Base-by-base conservation (phyloP, 1,284 basidiomycete genomes). In the Naganishia cerealis region DNA sequence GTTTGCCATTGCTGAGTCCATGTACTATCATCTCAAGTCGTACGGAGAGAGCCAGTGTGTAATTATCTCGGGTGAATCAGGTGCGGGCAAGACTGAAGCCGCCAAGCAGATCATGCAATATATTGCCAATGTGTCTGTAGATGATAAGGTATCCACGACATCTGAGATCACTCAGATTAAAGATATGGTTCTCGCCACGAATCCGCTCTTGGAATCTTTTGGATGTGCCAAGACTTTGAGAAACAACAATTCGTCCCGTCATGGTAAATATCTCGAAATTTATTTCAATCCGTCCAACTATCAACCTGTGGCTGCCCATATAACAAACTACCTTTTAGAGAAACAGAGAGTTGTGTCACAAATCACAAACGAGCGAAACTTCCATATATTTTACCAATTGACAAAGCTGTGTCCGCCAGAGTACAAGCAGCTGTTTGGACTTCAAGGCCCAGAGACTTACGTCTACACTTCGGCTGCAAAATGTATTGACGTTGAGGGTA, bases 151-250 rank as follows among this genome's bases (percentile, higher is more conserved):
- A 66, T 59, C 7, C 88, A 88, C 73, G 73, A 57, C 15, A 98
- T 99, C 72, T 91, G 95, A 78, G 90, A n/a, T n/a, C n/a, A n/a
- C n/a, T n/a, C n/a, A 94, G 79, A 94, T 99, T 81, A 99, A 99
- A 84, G 94, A 99, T 77, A 99, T 99, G 96, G 96, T 99, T n/a
- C 84, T 99, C 50, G 96, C 96, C 10, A 99, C 96, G n/a, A 99
- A 99, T 80, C 96, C 96, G 26, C 81, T 99, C 48, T 84, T 99
- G 71, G 96, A 99, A 82, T 95, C 92, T 81, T 99, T 99, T 74
- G 96, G 96, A 26, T 99, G 96, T 81, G 96, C 96, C 29, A 99
- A 99, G 84, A 99, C 96, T 18, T 85, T 99, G 71, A 87, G 96
- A 67, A 99, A 99, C 80, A 97, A 99, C 82, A 99, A 99, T 39